These are phyloP conservation scores for Cryptococcus jaspeensis DNA, from an alignment of 1,284 basidiomycete genomes.

Conservation along the genomic window DNA sequence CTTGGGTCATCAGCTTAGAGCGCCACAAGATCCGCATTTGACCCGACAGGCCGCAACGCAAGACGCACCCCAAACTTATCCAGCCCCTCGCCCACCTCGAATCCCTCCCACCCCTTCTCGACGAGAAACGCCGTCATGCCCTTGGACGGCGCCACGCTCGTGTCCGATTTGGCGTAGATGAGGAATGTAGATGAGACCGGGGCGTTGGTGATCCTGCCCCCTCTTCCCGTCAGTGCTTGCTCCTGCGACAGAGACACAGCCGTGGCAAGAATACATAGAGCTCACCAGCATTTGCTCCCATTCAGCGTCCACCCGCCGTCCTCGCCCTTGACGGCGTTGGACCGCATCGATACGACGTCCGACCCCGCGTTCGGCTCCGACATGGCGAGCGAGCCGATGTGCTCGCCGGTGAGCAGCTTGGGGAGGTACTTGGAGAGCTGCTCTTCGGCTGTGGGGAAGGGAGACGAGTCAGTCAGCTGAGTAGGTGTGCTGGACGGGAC, in stretches of 20 bases:
- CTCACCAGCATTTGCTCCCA: constrained; percentile 89
- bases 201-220: constrained; percentile 75
- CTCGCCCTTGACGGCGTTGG: constrained; percentile 65
- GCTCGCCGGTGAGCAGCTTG: constrained; percentile 73
- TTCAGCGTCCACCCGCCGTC: constrained; percentile 73
- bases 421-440: constrained; percentile 88
- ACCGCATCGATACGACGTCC: constrained; percentile 88
- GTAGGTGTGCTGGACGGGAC: too few species aligned
- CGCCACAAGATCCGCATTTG: too few species aligned
- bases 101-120: constrained; percentile 76
- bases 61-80: constrained; percentile 76
- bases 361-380: constrained; percentile 86
- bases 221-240: neutral
- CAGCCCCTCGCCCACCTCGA: constrained; percentile 83
- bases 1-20: too few species aligned
- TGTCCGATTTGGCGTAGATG: constrained; percentile 87
- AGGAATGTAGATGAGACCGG: constrained; percentile 84
- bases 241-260: neutral
- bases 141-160: constrained; percentile 65
- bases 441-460: constrained; percentile 50
- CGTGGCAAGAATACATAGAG: neutral
- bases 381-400: constrained; percentile 91
- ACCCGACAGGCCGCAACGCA: too few species aligned
- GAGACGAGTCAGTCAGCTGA: neutral
- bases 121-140: constrained; percentile 92